Percentiles rank a stretch among this genome's conserved stretches.
These are phyloP conservation scores for Solanum dulcamara DNA, from an alignment of 257 asterid genomes.

Conservation along the genomic window DNA sequence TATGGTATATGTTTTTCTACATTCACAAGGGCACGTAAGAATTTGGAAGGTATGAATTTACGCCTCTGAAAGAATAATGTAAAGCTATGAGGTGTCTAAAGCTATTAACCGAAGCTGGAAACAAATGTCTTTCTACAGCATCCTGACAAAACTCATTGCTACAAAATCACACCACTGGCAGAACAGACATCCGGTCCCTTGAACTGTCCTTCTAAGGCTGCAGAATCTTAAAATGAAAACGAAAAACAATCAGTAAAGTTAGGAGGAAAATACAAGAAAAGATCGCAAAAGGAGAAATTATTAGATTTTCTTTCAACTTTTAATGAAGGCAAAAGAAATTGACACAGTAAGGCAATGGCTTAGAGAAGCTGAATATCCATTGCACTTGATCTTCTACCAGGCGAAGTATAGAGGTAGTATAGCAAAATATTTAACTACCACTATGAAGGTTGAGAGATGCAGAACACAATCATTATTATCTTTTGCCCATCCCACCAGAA, in stretches of 20 bases:
- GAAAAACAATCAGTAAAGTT: not conserved
- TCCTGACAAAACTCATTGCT: conserved; percentile 38
- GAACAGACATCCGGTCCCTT: conserved; percentile 34
- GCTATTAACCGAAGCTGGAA: conserved; percentile 16
- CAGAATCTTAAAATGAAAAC: not conserved
- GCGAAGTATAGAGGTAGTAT: not conserved
- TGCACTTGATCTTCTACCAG: not conserved
- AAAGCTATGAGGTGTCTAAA: conserved; percentile 17
- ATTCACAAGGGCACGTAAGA: conserved; percentile 26
- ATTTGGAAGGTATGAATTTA: conserved; percentile 15
- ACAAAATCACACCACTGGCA: conserved; percentile 44
- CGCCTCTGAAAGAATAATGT: conserved; percentile 15
- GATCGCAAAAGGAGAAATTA: not conserved
- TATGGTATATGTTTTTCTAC: not conserved
- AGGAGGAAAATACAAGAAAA: not conserved
- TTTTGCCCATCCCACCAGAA: not conserved
- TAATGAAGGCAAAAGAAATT: not conserved
- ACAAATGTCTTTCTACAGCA: conserved; percentile 11
- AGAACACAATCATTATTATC: not conserved
- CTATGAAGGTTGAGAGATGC: not conserved
- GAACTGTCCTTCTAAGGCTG: conserved; percentile 9
- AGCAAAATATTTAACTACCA: not conserved
- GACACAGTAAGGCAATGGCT: not conserved
- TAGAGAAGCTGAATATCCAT: not conserved
- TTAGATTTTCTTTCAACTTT: not conserved